Evolutionary conservation across 495 filamentous ascomycete species (phyloP).

Genomic region (Neurospora sublineolata): DNA sequence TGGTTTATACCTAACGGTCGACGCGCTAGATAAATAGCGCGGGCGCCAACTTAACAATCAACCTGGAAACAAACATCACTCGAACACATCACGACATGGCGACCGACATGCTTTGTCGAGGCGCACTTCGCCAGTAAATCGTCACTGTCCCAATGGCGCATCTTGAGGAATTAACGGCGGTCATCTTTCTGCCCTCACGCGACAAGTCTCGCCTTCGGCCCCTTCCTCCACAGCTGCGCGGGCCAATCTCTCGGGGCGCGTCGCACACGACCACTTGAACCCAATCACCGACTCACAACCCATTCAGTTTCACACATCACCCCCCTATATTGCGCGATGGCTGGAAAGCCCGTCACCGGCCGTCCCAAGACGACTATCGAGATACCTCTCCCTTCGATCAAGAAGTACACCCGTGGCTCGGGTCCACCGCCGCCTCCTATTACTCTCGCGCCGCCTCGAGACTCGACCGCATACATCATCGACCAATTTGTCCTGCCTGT

Average conservation of each 20-base stretch:
- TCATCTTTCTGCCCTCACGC: neutral
- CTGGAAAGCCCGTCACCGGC: neutral
- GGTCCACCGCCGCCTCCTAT: conserved; percentile 28
- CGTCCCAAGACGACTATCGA: conserved; percentile 17
- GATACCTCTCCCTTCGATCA: conserved; percentile 23
- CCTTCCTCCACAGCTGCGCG: neutral
- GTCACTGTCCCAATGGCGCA: neutral
- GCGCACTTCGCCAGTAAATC: neutral
- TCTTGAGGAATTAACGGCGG: neutral
- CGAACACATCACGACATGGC: neutral
- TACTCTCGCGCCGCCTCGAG: conserved; percentile 22
- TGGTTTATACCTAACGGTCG: neutral
- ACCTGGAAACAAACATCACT: neutral
- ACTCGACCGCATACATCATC: conserved; percentile 36
- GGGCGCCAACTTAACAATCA: neutral
- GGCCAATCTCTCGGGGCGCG: neutral
- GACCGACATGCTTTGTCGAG: neutral
- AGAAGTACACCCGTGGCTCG: conserved; percentile 26
- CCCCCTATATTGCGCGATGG: conserved; percentile 2
- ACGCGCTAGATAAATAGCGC: neutral
- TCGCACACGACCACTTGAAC: neutral
- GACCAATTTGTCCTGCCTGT: conserved; percentile 30
- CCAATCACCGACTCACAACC: neutral
- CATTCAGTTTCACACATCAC: neutral
- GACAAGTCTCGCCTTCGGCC: neutral